Evolutionary conservation across 106 monocot species (phyloP).

Genomic region (Dioscorea alata): DNA sequence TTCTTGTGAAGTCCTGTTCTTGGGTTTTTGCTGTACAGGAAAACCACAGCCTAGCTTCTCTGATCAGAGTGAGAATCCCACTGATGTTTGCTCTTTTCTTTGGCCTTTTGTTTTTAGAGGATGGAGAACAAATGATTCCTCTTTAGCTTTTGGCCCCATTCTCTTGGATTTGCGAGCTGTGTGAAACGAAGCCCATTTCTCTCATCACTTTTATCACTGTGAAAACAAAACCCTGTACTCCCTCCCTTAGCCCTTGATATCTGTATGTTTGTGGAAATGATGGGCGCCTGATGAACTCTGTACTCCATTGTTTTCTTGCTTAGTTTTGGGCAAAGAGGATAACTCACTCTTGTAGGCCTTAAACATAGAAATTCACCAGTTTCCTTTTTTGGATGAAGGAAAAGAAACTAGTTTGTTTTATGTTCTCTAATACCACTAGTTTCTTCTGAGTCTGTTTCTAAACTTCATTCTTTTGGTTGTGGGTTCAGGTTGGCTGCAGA

Average conservation of each 20-base stretch:
- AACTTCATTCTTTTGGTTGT: conserved; percentile 6
- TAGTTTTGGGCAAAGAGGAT: conserved; percentile 22
- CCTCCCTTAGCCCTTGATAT: conserved; percentile 16
- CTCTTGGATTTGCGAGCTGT: conserved; percentile 19
- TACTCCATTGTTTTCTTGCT: conserved; percentile 45
- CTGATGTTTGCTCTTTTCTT: conserved; percentile 24
- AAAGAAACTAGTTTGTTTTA: background rate
- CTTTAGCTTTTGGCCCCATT: conserved; percentile 39
- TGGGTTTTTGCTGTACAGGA: background rate
- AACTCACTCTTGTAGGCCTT: conserved; percentile 14
- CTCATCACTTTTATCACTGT: conserved; percentile 50
- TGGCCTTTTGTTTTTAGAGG: conserved; percentile 24
- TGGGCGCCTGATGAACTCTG: conserved; percentile 38
- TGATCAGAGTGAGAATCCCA: conserved; percentile 29
- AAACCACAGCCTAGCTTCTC: conserved; percentile 11
- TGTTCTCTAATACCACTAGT: background rate
- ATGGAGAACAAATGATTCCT: conserved; percentile 22
- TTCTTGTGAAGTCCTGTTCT: background rate
- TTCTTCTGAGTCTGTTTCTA: conserved; percentile 4
- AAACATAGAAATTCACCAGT: conserved; percentile 17
- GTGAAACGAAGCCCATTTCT: conserved; percentile 46
- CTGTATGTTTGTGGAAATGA: conserved; percentile 27
- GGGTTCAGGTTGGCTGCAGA: background rate
- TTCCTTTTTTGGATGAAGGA: conserved; percentile 14
- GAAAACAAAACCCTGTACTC: conserved; percentile 20